phyloP scores from a whole-genome alignment of 2,329 filamentous ascomycete species.

The Penicillium sclerotiorum region DNA sequence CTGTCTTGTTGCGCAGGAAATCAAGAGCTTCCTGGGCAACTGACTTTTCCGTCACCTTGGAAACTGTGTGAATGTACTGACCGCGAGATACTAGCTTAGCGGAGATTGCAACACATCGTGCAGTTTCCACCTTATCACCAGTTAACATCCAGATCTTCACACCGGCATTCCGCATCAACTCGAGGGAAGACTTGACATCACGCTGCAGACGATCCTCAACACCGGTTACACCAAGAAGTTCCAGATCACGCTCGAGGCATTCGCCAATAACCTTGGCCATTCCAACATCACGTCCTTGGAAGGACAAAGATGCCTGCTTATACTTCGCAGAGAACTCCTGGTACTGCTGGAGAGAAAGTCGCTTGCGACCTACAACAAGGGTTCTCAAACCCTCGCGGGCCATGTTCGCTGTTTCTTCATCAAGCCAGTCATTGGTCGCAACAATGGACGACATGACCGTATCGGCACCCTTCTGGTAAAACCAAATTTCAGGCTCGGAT shows the following conservation, averaged over 20 bases:
- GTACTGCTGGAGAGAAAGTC: constrained; percentile 76
- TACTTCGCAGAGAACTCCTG: constrained; percentile 75
- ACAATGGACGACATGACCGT: constrained; percentile 98
- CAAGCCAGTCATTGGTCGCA: constrained; percentile 94
- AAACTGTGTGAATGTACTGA: constrained; percentile 93
- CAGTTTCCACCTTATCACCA: constrained; percentile 97
- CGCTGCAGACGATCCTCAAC: constrained; percentile 96
- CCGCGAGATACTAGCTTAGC: constrained; percentile 91
- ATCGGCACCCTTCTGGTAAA: constrained; percentile 97
- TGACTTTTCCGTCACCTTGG: constrained; percentile 80
- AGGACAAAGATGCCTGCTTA: constrained; percentile 76
- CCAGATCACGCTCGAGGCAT: constrained; percentile 83
- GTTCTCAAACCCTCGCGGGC: constrained; percentile 93
- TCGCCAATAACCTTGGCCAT: constrained; percentile 80
- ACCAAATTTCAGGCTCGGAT: constrained; percentile 82
- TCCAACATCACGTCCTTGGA: constrained; percentile 76
- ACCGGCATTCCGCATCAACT: constrained; percentile 91
- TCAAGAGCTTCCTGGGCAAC: constrained; percentile 85
- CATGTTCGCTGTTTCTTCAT: constrained; percentile 99
- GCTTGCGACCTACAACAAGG: constrained; percentile 90
- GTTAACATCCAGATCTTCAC: constrained; percentile 99
- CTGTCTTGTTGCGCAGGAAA: constrained; percentile 79
- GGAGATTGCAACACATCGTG: constrained; percentile 91
- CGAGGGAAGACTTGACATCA: constrained; percentile 92
- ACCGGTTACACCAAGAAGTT: constrained; percentile 94